Percentiles rank a stretch among this genome's conserved stretches.
phyloP scores from a whole-genome alignment of 2,329 filamentous ascomycete species.

The Dactylellina cionopaga region DNA sequence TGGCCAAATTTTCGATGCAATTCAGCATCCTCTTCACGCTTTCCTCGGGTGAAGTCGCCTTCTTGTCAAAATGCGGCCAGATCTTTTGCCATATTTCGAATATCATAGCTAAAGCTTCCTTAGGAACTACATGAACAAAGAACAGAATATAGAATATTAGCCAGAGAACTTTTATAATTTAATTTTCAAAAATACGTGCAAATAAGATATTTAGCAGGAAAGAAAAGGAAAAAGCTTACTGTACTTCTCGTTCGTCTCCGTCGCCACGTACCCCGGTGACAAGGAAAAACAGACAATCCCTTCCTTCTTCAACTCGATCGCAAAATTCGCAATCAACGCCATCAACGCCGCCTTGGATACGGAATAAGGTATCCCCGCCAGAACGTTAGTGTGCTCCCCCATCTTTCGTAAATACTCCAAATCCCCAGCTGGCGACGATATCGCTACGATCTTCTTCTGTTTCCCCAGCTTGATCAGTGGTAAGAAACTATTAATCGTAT shows the following conservation, averaged over 20 bases:
- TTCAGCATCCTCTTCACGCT: conserved; percentile 5
- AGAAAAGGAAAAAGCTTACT: neutral
- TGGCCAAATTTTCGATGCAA: conserved; percentile 6
- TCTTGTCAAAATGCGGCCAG: conserved; percentile 1
- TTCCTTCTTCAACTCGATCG: conserved; percentile 57
- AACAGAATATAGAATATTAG: neutral
- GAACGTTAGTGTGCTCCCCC: conserved; percentile 50
- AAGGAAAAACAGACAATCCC: conserved; percentile 25
- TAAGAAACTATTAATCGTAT: conserved; percentile 60
- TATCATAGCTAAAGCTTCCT: neutral
- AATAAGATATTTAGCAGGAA: neutral
- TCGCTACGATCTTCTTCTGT: conserved; percentile 62
- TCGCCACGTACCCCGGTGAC: conserved; percentile 5
- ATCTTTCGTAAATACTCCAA: conserved; percentile 55
- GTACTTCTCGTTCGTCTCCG: neutral
- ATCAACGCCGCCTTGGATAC: conserved; percentile 62
- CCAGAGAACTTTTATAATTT: neutral
- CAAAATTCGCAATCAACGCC: conserved; percentile 61
- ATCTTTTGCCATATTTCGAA: neutral
- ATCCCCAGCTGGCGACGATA: conserved; percentile 61
- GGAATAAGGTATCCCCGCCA: conserved; percentile 58
- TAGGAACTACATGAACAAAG: no score
- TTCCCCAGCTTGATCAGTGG: conserved; percentile 60
- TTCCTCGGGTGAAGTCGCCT: neutral
- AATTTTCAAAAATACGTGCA: no score